Base-by-base conservation (phyloP, 768 basidiomycete genomes). In the Boletellus sp. region DNA sequence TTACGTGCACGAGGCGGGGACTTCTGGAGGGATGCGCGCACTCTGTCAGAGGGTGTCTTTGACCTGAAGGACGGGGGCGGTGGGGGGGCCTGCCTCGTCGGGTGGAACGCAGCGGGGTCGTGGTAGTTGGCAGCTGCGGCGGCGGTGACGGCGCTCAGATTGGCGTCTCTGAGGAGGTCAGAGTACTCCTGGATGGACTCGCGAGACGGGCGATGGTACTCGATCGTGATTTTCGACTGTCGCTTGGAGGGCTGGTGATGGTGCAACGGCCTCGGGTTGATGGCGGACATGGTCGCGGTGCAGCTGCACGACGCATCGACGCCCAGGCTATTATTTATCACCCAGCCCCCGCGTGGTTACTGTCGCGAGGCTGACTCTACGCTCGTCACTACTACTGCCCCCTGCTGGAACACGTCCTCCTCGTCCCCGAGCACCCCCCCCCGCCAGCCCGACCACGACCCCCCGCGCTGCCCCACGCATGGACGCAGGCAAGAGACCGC, bases 151-250 rank as follows among this genome's bases (percentile, higher is more conserved):
- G 81, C 77, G 78, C 80, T 77, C 9, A 78, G 45, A 59, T 75
- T 78, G 12, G 79, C 73, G 66, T 85, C 78, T 26, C 76, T 77
- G 46, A 90, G 77, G 47, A 90, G 82, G 49, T 84, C 80, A 65
- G 83, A 77, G 67, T 88, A 88, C 56, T 90, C 86, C 55, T 85
- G 85, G 53, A 89, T 83, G 56, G 83, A 85, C 66, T 86, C 80
- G 38, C 86, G 72, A 11, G 83, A 84, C 3, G 87, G 87, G 16
- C 83, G 74, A 70, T 87, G 82, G 66, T 87, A 85, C 62, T 90
- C 85, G 66, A 91, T 75, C 15, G 85, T 83, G 48, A 79, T 82
- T 74, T 79, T 84, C 23, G 83, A 83, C 62, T 71, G 71, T 48
- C 69, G 71, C 19, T 26, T 45, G 7, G 45, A 37, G 2, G 42